These are phyloP conservation scores for Priceomyces haplophilus DNA, from an alignment of 805 yeast species.

Conservation along the genomic window DNA sequence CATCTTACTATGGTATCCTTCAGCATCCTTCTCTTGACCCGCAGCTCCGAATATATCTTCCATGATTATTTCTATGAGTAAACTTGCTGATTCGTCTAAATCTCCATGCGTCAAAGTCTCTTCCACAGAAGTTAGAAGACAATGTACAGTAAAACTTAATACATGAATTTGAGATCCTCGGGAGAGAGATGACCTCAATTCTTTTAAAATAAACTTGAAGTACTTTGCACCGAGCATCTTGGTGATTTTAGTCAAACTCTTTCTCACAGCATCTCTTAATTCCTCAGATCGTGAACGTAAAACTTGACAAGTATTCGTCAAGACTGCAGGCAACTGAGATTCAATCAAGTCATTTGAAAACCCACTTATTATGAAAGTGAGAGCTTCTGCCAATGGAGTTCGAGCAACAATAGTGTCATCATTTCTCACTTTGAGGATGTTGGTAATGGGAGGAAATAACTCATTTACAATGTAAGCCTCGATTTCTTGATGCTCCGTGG, in stretches of 20 bases:
- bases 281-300: slow-evolving; percentile 83
- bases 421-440: slow-evolving; percentile 59
- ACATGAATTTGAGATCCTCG: slow-evolving; percentile 94
- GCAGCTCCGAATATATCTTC: slow-evolving; percentile 90
- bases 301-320: slow-evolving; percentile 86
- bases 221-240: slow-evolving; percentile 68
- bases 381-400: slow-evolving; percentile 77
- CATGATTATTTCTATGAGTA: slow-evolving; percentile 74
- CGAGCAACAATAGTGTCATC: slow-evolving; percentile 76
- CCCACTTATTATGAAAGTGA: slow-evolving; percentile 63
- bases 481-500: slow-evolving; percentile 22
- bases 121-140: slow-evolving; percentile 55
- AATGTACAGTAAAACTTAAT: slow-evolving; percentile 82
- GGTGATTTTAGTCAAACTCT: slow-evolving; percentile 64
- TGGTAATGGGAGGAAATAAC: slow-evolving; percentile 59
- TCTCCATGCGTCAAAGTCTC: slow-evolving; percentile 60
- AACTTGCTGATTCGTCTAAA: slow-evolving; percentile 59
- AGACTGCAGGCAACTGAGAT: slow-evolving; percentile 69
- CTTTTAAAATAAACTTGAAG: slow-evolving; percentile 70
- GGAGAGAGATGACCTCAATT: slow-evolving; percentile 71
- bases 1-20: slow-evolving; percentile 80
- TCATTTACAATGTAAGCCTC: slow-evolving; percentile 50
- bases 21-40: slow-evolving; percentile 93
- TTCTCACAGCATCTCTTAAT: slow-evolving; percentile 81
- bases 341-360: slow-evolving; percentile 55